Base-by-base conservation (phyloP, 2,329 filamentous ascomycete genomes). In the Grosmannia serpens region DNA sequence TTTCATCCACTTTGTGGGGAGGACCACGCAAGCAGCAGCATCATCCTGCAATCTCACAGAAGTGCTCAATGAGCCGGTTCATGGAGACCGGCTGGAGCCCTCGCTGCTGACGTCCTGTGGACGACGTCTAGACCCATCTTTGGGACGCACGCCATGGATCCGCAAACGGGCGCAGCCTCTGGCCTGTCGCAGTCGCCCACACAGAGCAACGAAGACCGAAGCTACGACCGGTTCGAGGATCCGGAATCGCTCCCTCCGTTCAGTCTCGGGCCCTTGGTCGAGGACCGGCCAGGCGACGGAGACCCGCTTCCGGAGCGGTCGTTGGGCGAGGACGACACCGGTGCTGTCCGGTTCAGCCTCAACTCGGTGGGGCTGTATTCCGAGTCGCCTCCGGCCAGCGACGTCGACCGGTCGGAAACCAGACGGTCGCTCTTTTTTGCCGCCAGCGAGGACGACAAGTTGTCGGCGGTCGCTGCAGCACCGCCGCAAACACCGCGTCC, bases 151-250 rank as follows among this genome's bases (percentile, higher is more conserved):
- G 29, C 29, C 7, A 62, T 61, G 60, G 58, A 61, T 47, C 46
- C 26, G 53, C 35, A 49, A 26, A 41, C 29, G 26, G 54, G 46
- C 35, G 29, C 51, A 22, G 13, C 24, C 33, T n/a, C 53, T n/a
- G 61, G 61, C 31, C 53, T 67, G n/a, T 79, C 77, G 13, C 75
- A 77, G 58, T 80, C 79, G 11, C 77, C 77, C 1, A 84, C 81
- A 1, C 81, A 84, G 67, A 71, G 75, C 59, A 84, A 84, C 62
- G 74, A 77, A 51, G 79, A 74, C 53, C 76, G 80, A 44, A 81
- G 81, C 67, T 84, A 84, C 63, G 75, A 76, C 9, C 69, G 73
- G 62, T 72, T 77, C 68, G 62, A 53, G 22, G 61, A 64, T 22
- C 53, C 62, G 17, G 49, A 56, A 3, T 59, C 59, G 57, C 27